Percentiles rank a stretch among this genome's conserved stretches.
These are phyloP conservation scores for Lophium mytilinum DNA, from an alignment of 495 filamentous ascomycete genomes.

Conservation along the genomic window DNA sequence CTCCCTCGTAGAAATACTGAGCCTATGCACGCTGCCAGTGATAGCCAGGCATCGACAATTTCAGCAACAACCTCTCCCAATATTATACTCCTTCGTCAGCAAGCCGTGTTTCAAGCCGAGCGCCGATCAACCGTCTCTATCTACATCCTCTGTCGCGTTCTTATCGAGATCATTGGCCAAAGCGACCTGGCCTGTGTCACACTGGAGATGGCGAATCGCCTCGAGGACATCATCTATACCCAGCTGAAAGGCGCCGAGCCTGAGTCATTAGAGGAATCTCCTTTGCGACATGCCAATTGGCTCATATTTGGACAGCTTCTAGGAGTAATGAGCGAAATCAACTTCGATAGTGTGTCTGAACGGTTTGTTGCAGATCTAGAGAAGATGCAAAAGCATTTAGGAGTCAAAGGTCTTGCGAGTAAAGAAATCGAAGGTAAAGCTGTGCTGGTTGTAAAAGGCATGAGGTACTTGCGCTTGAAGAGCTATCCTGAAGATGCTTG, in stretches of 20 bases:
- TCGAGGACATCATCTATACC: slow-evolving; percentile 90
- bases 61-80: slow-evolving; percentile 2
- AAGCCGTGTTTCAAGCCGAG: slow-evolving; percentile 67
- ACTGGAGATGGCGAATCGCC: slow-evolving; percentile 75
- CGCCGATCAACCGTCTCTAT: slow-evolving; percentile 85
- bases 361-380: slow-evolving; percentile 77
- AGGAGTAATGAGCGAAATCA: slow-evolving; percentile 88
- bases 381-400: slow-evolving; percentile 61
- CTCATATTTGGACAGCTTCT: slow-evolving; percentile 83
- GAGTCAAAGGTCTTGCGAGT: slow-evolving; percentile 47
- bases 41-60: slow-evolving; percentile 6
- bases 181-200: slow-evolving; percentile 75
- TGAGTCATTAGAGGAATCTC: slow-evolving; percentile 67
- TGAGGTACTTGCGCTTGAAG: slow-evolving; percentile 77
- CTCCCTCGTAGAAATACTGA: slow-evolving; percentile 25
- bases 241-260: slow-evolving; percentile 83
- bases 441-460: slow-evolving; percentile 77
- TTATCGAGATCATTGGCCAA: slow-evolving; percentile 89
- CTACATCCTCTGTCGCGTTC: slow-evolving; percentile 85
- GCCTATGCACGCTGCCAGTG: slow-evolving; percentile 10
- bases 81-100: slow-evolving; percentile 37
- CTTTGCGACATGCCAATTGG: slow-evolving; percentile 87
- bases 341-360: slow-evolving; percentile 74
- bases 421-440: slow-evolving; percentile 67
- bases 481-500: slow-evolving; percentile 63